Evolutionary conservation across 139 green algal species (phyloP), one percentile per base, ranked within the genome.

Genomic region (Chlorella sp.): DNA sequence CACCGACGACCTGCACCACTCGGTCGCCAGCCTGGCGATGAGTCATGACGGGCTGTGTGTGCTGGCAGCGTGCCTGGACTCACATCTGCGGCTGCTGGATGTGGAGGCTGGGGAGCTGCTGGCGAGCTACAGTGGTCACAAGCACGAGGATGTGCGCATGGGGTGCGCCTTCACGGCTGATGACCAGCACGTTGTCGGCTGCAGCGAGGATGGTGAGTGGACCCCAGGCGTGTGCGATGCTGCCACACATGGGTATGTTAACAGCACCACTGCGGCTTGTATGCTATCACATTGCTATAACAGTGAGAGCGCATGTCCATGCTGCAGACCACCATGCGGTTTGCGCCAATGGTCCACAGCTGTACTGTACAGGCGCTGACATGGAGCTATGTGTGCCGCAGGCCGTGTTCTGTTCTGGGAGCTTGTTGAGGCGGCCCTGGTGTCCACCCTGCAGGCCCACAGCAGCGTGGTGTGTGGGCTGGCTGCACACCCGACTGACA

Each of bases 391-490:
- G n/a, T n/a, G n/a, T n/a, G n/a, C n/a, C n/a, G n/a, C n/a, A n/a
- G n/a, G n/a, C n/a, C n/a, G 80, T 0, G 87, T 97, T 14, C 77
- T 85, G 2, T 92, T 88, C 60, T 98, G 91, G 91, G 94, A 98
- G 74, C 71, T 97, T 30, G 87, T 97, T 5, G 87, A 91, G 3
- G 86, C 74, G 14, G 51, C 73, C 22, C 49, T 92, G 66, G 80
- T 91, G 31, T 55, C 76, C 1, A 35, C n/a, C 10, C 80, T 96
- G 49, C 74, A 87, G n/a, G 93, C 91, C 2, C 92, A 97, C 62
- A 42, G 34, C 0, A 82, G 77, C 10, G 86, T 88, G 1, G 86
- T 96, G 1, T 93, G 84, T 51, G 88, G 80, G 22, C 55, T 96
- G 49, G 83, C 88, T 0, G 82, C 91, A 77, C 92, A 97, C 73